Conservation (phyloP, 2,329 filamentous ascomycete species). For the Trematosphaeria pertusa region DNA sequence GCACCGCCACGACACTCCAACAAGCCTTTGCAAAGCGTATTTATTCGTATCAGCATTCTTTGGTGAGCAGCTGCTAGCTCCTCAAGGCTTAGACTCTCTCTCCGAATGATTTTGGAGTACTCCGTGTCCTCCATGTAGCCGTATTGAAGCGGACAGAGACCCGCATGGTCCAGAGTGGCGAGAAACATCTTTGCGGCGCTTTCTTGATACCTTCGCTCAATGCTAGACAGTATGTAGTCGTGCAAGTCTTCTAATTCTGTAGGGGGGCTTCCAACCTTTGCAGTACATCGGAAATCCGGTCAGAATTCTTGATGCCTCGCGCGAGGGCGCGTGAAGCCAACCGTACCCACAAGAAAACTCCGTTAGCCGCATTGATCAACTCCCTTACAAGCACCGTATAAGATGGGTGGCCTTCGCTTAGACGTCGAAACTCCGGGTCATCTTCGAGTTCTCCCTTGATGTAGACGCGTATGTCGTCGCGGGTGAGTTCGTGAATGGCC, state of each 20-base stretch:
- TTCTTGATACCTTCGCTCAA: not conserved
- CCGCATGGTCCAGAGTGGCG: not conserved
- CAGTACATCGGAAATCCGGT: conserved; percentile 2
- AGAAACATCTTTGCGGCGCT: not conserved
- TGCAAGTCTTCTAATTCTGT: not conserved
- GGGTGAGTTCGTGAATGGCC: not conserved
- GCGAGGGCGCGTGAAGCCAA: conserved; percentile 7
- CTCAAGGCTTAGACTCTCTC: too few relatives aligned
- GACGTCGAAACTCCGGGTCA: conserved; percentile 1
- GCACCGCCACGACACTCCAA: too few relatives aligned
- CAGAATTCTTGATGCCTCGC: not conserved
- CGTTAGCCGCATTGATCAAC: conserved; percentile 6
- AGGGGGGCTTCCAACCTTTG: not conserved
- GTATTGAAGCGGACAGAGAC: not conserved
- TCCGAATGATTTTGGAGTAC: too few relatives aligned
- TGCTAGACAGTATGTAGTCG: not conserved
- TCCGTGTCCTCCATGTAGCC: too few relatives aligned
- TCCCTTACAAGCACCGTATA: conserved; percentile 6
- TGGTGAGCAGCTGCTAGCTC: too few relatives aligned
- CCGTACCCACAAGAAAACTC: conserved; percentile 14
- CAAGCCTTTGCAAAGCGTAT: not conserved
- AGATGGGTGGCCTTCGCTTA: not conserved
- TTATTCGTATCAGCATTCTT: not conserved
- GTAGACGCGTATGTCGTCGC: not conserved
- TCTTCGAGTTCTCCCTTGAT: not conserved